Conservation (phyloP, 108 stramenopile genomes). For the Conticribra guillardii region DNA sequence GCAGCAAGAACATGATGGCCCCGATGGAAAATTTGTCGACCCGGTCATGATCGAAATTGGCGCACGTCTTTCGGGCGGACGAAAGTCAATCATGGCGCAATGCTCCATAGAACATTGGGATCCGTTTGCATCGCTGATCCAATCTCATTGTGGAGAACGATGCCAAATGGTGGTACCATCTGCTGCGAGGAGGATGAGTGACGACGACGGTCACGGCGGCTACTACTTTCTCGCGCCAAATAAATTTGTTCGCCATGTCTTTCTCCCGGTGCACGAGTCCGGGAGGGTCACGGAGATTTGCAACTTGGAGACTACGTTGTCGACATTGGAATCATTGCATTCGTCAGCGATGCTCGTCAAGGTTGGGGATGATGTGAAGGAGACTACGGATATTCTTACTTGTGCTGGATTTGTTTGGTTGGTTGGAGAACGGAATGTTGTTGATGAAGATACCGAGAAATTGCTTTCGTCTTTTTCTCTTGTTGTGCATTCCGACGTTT, state of each 20-base stretch:
- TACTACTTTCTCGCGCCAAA: slow-evolving; percentile 12
- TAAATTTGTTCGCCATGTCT: slow-evolving; percentile 29
- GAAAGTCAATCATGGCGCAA: slow-evolving; percentile 47
- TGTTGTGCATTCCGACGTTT: too few species aligned
- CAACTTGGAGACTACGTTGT: slow-evolving; percentile 14
- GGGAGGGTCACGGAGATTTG: slow-evolving; percentile 15
- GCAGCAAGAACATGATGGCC: background rate
- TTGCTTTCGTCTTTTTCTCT: slow-evolving; percentile 15
- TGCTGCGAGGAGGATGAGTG: too few species aligned
- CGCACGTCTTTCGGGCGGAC: slow-evolving; percentile 47
- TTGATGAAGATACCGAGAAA: slow-evolving; percentile 22
- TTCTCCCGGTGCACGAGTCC: slow-evolving; percentile 31
- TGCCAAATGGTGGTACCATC: background rate
- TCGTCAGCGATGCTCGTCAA: slow-evolving; percentile 17
- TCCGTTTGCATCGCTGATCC: slow-evolving; percentile 41
- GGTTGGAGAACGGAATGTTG: slow-evolving; percentile 19
- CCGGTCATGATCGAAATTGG: slow-evolving; percentile 51
- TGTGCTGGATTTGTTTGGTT: slow-evolving; percentile 47
- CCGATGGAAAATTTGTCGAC: slow-evolving; percentile 6
- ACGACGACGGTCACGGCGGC: too few species aligned
- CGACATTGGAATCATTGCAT: slow-evolving; percentile 27
- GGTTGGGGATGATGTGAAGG: slow-evolving; percentile 30
- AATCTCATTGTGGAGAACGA: slow-evolving; percentile 30
- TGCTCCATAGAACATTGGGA: slow-evolving; percentile 14
- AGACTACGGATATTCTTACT: slow-evolving; percentile 27